phyloP scores from a whole-genome alignment of 768 basidiomycete species.

The Rossbeevera mucosa region DNA sequence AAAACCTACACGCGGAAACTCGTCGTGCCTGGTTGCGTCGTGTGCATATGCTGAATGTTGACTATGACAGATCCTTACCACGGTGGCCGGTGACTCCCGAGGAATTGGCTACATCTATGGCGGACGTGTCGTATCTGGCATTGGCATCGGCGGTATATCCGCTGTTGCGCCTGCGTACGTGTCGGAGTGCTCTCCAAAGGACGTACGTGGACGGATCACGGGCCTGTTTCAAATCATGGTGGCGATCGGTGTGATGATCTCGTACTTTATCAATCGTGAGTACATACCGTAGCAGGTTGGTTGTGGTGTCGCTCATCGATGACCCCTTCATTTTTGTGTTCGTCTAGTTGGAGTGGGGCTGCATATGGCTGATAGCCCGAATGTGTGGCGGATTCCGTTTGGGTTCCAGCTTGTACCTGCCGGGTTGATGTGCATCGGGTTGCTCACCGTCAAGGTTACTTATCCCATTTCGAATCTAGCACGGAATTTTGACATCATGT shows the following conservation, averaged over 20 bases:
- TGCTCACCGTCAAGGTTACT: constrained; percentile 57
- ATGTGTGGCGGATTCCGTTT: constrained; percentile 69
- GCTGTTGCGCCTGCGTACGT: constrained; percentile 85
- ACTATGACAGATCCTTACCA: constrained; percentile 57
- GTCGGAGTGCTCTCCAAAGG: constrained; percentile 82
- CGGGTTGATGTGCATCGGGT: constrained; percentile 63
- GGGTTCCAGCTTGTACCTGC: constrained; percentile 73
- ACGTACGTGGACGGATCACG: constrained; percentile 81
- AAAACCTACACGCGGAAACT: neutral
- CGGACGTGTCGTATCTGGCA: constrained; percentile 74
- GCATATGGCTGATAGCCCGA: constrained; percentile 43
- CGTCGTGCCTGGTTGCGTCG: neutral
- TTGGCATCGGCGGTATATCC: constrained; percentile 80
- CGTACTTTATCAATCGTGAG: constrained; percentile 77
- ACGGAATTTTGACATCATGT: constrained; percentile 9
- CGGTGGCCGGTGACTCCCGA: constrained; percentile 50
- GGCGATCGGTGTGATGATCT: constrained; percentile 79
- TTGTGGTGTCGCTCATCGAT: constrained; percentile 2
- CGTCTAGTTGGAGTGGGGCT: constrained; percentile 53
- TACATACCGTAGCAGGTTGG: neutral
- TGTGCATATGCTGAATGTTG: neutral
- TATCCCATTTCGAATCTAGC: neutral
- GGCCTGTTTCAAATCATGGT: constrained; percentile 86
- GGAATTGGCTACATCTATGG: constrained; percentile 71
- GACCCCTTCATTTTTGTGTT: constrained; percentile 1